phyloP scores from a whole-genome alignment of 116 monocot species.

The Papilionanthe hybrid region DNA sequence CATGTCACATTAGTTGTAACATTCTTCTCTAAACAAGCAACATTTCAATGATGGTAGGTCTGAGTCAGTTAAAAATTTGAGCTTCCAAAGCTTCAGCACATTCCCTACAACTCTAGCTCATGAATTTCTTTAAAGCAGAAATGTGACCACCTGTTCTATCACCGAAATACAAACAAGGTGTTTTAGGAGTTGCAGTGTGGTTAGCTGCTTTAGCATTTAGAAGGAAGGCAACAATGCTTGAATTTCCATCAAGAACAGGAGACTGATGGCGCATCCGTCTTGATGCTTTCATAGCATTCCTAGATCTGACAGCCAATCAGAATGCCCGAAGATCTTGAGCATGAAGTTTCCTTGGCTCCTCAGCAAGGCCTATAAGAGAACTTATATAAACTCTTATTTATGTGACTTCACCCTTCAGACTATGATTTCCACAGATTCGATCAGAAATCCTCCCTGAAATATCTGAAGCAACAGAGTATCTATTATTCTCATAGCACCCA shows the following conservation, averaged over 20 bases:
- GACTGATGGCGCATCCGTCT: not conserved
- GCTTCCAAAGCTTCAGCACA: not conserved
- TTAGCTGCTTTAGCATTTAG: no score
- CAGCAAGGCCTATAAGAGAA: not conserved
- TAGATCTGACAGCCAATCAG: not conserved
- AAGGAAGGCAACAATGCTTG: no score
- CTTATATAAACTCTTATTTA: not conserved
- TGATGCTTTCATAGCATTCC: not conserved
- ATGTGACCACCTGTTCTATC: not conserved
- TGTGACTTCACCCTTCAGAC: not conserved
- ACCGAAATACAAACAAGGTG: no score
- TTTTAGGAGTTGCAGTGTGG: no score
- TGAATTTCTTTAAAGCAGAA: not conserved
- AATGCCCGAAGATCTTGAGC: not conserved
- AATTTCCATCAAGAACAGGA: no score
- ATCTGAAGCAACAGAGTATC: constrained; percentile 68
- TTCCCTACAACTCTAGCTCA: not conserved
- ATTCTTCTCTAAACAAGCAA: not conserved
- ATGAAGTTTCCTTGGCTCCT: not conserved
- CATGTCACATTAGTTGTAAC: not conserved
- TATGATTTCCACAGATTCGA: constrained; percentile 1
- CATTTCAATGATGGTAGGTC: not conserved
- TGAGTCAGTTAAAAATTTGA: not conserved
- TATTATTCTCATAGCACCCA: constrained; percentile 67
- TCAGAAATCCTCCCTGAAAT: constrained; percentile 53